Percentiles rank a stretch among this genome's conserved stretches.
Evolutionary conservation across 1,284 basidiomycete species (phyloP).

Genomic region (Ustilago hordei): DNA sequence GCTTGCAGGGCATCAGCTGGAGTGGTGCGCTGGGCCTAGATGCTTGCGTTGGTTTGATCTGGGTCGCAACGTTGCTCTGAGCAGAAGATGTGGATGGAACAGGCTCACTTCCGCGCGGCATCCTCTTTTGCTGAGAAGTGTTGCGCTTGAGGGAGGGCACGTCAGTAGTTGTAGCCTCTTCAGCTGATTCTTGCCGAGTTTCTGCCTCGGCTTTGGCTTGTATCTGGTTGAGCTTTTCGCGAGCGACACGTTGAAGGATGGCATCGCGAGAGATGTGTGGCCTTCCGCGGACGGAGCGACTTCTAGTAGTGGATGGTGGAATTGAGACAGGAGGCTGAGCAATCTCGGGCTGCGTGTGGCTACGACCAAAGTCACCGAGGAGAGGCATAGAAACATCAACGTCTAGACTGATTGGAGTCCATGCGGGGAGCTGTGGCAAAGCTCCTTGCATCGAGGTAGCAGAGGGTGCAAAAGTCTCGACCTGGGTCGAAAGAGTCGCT

Average conservation of each 20-base stretch:
- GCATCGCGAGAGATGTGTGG: constrained; percentile 67
- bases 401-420: constrained; percentile 60
- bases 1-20: constrained; percentile 5
- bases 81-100: constrained; percentile 8
- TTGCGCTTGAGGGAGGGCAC: constrained; percentile 12
- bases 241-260: constrained; percentile 63
- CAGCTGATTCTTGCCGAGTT: neutral
- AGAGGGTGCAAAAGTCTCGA: constrained; percentile 10
- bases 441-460: constrained; percentile 3
- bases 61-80: neutral
- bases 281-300: constrained; percentile 34
- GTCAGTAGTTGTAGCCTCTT: constrained; percentile 4
- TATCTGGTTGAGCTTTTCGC: constrained; percentile 46
- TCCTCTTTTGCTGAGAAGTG: constrained; percentile 19
- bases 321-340: constrained; percentile 8
- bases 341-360: constrained; percentile 27
- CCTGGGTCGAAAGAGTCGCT: constrained; percentile 14
- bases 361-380: constrained; percentile 24
- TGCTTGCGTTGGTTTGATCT: constrained; percentile 5
- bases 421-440: constrained; percentile 61
- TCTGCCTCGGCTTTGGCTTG: constrained; percentile 21
- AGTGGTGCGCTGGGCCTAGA: constrained; percentile 40
- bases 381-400: constrained; percentile 25
- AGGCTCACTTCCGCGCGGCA: constrained; percentile 43
- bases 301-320: constrained; percentile 18